Conservation (phyloP, 176 grass and related monocot species). For the Oryza glaberrima region DNA sequence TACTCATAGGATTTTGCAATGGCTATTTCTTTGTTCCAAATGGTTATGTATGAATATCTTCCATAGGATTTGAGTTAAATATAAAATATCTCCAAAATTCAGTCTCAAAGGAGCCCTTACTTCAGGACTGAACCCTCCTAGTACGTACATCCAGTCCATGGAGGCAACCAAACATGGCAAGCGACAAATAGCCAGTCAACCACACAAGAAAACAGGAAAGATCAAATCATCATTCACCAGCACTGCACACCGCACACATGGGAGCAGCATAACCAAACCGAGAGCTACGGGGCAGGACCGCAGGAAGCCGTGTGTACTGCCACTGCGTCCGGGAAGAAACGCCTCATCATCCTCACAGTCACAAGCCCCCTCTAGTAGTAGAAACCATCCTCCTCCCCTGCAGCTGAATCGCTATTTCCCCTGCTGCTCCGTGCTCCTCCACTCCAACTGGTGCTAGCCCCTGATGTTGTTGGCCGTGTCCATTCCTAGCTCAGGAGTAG, state of each 20-base stretch:
- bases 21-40: no score
- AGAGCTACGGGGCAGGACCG: background rate
- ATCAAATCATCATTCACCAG: background rate
- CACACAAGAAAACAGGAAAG: background rate
- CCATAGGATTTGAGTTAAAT: no score
- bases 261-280: background rate
- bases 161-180: background rate
- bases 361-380: no score
- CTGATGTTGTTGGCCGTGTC: background rate
- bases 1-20: no score
- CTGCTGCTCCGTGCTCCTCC: background rate
- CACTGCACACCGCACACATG: background rate
- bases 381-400: background rate
- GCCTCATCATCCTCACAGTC: background rate
- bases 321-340: background rate
- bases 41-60: no score
- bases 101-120: background rate
- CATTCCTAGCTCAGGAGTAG: background rate
- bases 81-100: no score
- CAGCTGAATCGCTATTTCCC: background rate
- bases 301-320: no score
- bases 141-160: background rate
- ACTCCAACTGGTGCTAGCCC: background rate
- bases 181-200: background rate
- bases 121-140: background rate